These are phyloP conservation scores for Fusarium sp. DNA, from an alignment of 2,329 filamentous ascomycete species.

Conservation along the genomic window DNA sequence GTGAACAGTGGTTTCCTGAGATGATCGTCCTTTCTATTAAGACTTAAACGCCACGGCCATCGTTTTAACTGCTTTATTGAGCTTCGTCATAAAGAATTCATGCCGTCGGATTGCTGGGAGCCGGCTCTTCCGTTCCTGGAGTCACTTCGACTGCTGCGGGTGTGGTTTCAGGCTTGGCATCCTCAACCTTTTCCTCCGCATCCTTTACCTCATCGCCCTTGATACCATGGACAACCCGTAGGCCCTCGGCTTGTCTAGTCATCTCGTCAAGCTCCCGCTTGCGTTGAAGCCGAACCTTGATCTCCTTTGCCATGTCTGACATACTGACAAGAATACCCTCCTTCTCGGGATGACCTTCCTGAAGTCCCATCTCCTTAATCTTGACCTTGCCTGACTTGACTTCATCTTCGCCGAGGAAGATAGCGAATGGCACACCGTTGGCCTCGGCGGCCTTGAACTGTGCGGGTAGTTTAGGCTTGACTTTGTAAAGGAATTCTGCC, in stretches of 20 bases:
- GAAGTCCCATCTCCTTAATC: constrained; percentile 82
- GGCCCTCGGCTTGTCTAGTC: constrained; percentile 57
- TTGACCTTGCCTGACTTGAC: constrained; percentile 84
- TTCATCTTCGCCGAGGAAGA: constrained; percentile 94
- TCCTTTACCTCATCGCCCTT: constrained; percentile 48
- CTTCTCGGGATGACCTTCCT: constrained; percentile 88
- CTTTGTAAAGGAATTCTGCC: constrained; percentile 90
- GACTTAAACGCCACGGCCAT: constrained; percentile 29
- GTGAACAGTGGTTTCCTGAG: constrained; percentile 7
- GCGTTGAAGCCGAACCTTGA: constrained; percentile 61
- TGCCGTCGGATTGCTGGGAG: constrained; percentile 20
- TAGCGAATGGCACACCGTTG: constrained; percentile 82
- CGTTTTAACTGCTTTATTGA: constrained; percentile 31
- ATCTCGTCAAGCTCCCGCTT: constrained; percentile 59
- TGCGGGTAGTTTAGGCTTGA: constrained; percentile 86
- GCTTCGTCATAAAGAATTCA: constrained; percentile 22
- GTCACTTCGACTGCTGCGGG: constrained; percentile 24
- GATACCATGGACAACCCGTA: constrained; percentile 61
- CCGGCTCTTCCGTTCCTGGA: constrained; percentile 20
- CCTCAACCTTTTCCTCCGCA: constrained; percentile 26
- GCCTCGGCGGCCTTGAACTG: constrained; percentile 93
- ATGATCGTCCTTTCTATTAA: constrained; percentile 21
- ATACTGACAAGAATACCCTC: constrained; percentile 82
- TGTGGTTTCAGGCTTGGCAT: constrained; percentile 24
- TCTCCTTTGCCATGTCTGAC: constrained; percentile 70